A percentile compares a stretch with the other conserved stretches of the same genome.
Evolutionary conservation across 306 rosid species (phyloP).

Genomic region (Leucaena leucocephala): DNA sequence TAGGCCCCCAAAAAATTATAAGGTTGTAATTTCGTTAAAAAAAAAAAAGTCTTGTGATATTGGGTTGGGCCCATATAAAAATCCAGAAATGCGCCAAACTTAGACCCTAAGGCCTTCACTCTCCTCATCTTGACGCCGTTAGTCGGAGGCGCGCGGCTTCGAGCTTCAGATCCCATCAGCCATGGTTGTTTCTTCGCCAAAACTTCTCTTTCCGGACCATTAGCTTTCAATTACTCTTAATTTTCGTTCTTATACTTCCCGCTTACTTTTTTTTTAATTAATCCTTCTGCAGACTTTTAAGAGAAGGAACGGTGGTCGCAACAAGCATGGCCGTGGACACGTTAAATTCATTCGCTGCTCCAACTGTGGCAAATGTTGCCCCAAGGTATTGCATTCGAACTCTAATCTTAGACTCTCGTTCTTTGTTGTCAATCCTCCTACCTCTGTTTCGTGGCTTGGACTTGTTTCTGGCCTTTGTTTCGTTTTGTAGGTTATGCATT

Average conservation of each 20-base stretch:
- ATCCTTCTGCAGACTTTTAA: conserved; percentile 45
- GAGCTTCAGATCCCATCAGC: neutral
- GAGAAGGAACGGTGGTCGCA: conserved; percentile 92
- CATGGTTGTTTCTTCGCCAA: conserved; percentile 5
- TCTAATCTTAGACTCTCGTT: neutral
- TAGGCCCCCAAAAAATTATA: no score
- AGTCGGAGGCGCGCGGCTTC: neutral
- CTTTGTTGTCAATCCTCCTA: neutral
- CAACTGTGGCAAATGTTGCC: conserved; percentile 94
- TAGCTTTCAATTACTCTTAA: neutral
- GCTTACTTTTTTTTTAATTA: neutral
- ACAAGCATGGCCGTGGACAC: conserved; percentile 98
- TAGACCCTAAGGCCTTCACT: neutral
- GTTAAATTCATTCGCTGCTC: conserved; percentile 86
- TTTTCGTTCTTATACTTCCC: neutral
- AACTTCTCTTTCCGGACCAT: neutral
- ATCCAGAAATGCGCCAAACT: neutral
- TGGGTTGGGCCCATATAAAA: conserved; percentile 3
- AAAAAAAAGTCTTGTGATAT: neutral
- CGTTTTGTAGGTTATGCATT: neutral
- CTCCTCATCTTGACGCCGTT: neutral
- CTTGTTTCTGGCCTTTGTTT: neutral
- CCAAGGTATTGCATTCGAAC: conserved; percentile 52
- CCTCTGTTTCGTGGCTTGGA: neutral
- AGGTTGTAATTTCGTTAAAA: neutral